These are phyloP conservation scores for Trichoderma sp. DNA, from an alignment of 2,329 filamentous ascomycete genomes.

Conservation along the genomic window DNA sequence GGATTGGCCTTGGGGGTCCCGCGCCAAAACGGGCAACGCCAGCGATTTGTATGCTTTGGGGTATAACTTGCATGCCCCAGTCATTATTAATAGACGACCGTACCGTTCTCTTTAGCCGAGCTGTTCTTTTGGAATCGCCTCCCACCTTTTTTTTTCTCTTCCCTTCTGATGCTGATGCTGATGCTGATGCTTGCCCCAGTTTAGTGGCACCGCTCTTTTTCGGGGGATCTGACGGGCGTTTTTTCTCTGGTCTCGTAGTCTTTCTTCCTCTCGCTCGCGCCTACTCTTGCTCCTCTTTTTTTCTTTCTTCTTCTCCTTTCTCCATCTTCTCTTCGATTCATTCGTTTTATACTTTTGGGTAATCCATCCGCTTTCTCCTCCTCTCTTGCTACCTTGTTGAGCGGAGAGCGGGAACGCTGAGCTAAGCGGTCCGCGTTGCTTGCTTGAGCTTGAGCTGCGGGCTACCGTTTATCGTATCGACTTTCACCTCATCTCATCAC, in stretches of 20 bases:
- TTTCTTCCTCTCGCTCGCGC: background rate
- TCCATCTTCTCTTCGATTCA: background rate
- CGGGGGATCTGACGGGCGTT: background rate
- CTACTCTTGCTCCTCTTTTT: no score
- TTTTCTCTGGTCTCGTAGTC: background rate
- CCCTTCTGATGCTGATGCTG: background rate
- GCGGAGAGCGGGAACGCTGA: conserved; percentile 3
- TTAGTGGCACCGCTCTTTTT: conserved; percentile 1
- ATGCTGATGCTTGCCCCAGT: background rate
- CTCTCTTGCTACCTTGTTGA: background rate
- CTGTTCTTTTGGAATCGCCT: background rate
- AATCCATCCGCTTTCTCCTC: background rate
- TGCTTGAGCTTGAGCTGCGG: background rate
- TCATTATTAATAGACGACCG: background rate
- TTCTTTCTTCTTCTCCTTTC: no score
- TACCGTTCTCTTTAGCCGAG: background rate
- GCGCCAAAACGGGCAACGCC: background rate
- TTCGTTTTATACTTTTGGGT: background rate
- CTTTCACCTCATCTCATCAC: background rate
- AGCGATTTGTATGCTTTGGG: background rate
- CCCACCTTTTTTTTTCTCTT: background rate
- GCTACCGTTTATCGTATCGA: background rate
- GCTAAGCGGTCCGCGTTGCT: background rate
- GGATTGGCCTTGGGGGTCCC: background rate
- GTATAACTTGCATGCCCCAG: conserved; percentile 1